These are phyloP conservation scores for Backusella circina DNA, from an alignment of 192 early-diverging fungal genomes.

Conservation along the genomic window DNA sequence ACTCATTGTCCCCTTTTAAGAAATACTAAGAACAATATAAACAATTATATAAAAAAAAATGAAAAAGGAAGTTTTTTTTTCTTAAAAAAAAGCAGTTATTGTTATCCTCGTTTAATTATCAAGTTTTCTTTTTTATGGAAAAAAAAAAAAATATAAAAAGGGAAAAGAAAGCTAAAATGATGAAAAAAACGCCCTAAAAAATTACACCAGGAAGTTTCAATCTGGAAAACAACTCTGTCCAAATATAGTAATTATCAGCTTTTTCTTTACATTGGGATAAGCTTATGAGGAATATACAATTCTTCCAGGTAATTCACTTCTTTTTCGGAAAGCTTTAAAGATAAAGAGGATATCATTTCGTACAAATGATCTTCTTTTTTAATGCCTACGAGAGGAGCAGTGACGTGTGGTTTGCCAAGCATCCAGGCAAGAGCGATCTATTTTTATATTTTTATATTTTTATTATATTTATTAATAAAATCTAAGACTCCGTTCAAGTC, in stretches of 20 bases:
- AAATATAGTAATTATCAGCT: not conserved
- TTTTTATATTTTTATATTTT: not conserved
- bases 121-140: not conserved
- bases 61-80: not conserved
- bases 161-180: not conserved
- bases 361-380: slow-evolving; percentile 17
- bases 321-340: slow-evolving; percentile 5
- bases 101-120: not conserved
- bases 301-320: slow-evolving; percentile 25
- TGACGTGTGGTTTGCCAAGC: slow-evolving; percentile 14
- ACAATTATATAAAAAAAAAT: not conserved
- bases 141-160: not conserved
- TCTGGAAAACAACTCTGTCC: not conserved
- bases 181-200: slow-evolving; percentile 6
- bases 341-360: slow-evolving; percentile 11
- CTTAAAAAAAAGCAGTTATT: not conserved
- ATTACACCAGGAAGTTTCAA: not conserved
- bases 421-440: slow-evolving; percentile 26
- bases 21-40: not conserved
- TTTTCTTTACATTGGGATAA: slow-evolving; percentile 9
- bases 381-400: slow-evolving; percentile 26
- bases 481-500: slow-evolving; percentile 1
- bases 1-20: not conserved
- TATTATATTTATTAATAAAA: slow-evolving; percentile 3
- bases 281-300: slow-evolving; percentile 14